These are phyloP conservation scores for Neurospora sp. DNA, from an alignment of 495 filamentous ascomycete genomes.

Conservation along the genomic window DNA sequence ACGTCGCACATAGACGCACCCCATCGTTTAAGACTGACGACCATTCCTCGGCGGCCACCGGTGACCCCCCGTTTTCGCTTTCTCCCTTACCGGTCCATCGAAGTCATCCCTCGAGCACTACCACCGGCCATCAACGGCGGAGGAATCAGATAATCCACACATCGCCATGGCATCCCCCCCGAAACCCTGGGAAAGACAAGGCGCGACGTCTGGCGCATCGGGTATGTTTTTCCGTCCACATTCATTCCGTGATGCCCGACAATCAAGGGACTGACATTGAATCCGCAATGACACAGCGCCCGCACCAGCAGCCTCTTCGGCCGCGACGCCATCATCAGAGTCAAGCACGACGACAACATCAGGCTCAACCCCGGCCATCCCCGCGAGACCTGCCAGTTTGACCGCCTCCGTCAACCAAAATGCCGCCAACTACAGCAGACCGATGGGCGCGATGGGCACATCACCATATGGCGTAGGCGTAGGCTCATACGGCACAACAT, in stretches of 20 bases:
- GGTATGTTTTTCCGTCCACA: conserved; percentile 24
- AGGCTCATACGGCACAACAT: conserved; percentile 23
- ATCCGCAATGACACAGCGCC: not conserved
- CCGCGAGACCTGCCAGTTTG: conserved; percentile 66
- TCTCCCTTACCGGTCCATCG: not conserved
- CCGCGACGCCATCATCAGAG: conserved; percentile 1
- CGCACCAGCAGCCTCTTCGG: not conserved
- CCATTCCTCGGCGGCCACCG: not conserved
- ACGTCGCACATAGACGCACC: not conserved
- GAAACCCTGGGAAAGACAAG: conserved; percentile 88
- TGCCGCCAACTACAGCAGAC: conserved; percentile 64
- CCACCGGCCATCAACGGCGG: not conserved
- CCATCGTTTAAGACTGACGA: not conserved
- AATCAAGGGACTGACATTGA: not conserved
- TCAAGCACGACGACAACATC: conserved; percentile 25
- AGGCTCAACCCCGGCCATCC: conserved; percentile 58
- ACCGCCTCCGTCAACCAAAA: conserved; percentile 72
- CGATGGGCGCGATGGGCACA: conserved; percentile 14
- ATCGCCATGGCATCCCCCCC: conserved; percentile 63
- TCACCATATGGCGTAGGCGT: conserved; percentile 49
- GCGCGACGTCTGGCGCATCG: conserved; percentile 46
- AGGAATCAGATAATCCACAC: not conserved
- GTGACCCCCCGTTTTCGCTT: not conserved
- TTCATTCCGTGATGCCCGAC: conserved; percentile 3
- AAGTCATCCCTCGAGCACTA: not conserved